These are phyloP conservation scores for Pseudonitzschia pungens DNA, from an alignment of 108 stramenopile genomes.

Conservation along the genomic window DNA sequence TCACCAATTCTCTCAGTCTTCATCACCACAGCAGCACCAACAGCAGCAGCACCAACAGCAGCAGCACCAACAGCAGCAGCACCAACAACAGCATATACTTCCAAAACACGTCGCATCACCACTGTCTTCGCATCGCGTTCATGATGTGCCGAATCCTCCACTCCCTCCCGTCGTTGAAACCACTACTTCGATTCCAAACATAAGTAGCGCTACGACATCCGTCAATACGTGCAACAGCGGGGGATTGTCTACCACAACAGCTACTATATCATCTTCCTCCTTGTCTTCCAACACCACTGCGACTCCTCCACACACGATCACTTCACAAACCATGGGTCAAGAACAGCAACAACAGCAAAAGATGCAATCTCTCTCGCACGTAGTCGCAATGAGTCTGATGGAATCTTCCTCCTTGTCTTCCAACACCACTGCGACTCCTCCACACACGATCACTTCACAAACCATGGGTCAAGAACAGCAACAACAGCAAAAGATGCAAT, in stretches of 20 bases:
- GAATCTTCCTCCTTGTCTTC: constrained; percentile 10
- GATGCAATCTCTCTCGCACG: constrained; percentile 63
- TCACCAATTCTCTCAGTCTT: not conserved
- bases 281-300: not conserved
- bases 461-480: no score
- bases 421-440: not conserved
- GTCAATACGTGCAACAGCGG: not conserved
- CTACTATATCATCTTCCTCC: not conserved
- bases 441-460: not conserved
- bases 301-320: not conserved
- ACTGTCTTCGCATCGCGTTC: not conserved
- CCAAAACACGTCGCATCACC: not conserved
- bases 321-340: no score
- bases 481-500: constrained; percentile 41
- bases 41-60: constrained; percentile 6
- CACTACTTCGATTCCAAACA: not conserved
- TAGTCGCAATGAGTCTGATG: constrained; percentile 43
- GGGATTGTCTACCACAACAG: not conserved
- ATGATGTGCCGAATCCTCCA: not conserved
- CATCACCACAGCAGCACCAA: not conserved
- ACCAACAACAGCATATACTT: constrained; percentile 4
- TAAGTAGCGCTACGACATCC: not conserved
- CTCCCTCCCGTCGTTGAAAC: not conserved
- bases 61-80: not conserved
- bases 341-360: constrained; percentile 2